Percentiles rank a stretch among this genome's conserved stretches.
Conservation (phyloP, 1,284 basidiomycete species). For the Trichosporon ovoides region DNA sequence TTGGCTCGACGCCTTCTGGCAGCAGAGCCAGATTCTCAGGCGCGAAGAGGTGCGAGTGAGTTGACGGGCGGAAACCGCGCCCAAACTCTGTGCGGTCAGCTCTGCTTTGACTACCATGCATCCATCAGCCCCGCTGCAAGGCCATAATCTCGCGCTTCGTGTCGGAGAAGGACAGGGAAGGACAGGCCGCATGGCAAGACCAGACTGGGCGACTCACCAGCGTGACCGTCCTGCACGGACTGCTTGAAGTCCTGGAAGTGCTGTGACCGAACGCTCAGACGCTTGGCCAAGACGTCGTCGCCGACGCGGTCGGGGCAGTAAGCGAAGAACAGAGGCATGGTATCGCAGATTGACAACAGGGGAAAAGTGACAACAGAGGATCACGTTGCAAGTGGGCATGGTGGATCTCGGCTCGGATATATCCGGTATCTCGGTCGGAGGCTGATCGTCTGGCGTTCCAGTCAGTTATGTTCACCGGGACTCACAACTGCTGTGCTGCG, state of each 20-base stretch:
- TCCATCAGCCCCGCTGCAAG: neutral
- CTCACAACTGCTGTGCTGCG: no score
- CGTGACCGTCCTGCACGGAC: conserved; percentile 27
- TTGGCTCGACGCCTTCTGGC: conserved; percentile 31
- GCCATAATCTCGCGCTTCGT: no score
- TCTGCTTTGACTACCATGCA: neutral
- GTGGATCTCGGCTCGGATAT: neutral
- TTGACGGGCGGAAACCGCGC: conserved; percentile 27
- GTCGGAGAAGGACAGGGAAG: neutral
- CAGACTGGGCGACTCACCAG: conserved; percentile 25
- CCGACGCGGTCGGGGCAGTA: conserved; percentile 35
- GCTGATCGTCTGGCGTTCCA: no score
- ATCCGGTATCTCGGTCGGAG: neutral
- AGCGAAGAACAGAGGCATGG: conserved; percentile 36
- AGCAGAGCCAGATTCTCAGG: conserved; percentile 15
- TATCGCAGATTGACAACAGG: neutral
- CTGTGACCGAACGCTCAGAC: conserved; percentile 33
- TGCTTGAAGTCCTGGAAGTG: conserved; percentile 34
- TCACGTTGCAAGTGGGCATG: neutral
- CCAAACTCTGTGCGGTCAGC: conserved; percentile 29
- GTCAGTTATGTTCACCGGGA: no score
- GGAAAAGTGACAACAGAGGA: neutral
- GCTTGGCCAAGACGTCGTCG: conserved; percentile 26
- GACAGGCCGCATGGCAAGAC: no score
- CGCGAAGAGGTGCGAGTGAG: conserved; percentile 20